Conservation (phyloP, 148 eudicot species). For the Vaccinium vitisidaea region DNA sequence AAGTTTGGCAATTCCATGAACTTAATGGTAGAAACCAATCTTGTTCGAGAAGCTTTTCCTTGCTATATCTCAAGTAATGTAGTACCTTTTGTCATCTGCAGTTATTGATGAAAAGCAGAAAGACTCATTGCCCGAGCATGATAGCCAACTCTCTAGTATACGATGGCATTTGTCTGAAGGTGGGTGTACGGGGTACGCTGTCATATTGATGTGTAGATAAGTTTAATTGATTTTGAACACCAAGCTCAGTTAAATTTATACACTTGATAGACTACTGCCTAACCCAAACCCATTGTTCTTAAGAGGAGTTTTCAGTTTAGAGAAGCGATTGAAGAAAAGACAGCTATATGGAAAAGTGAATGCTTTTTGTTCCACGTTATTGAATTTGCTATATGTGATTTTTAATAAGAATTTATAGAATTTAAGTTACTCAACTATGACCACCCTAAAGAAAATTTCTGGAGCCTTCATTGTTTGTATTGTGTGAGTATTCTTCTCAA, state of each 20-base stretch:
- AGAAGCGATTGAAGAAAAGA: too few relatives aligned
- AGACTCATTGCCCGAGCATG: conserved; percentile 75
- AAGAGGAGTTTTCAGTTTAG: too few relatives aligned
- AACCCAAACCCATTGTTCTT: too few relatives aligned
- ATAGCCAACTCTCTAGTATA: conserved; percentile 66
- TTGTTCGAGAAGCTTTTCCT: conserved; percentile 6
- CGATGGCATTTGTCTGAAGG: conserved; percentile 96
- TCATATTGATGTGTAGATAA: not conserved
- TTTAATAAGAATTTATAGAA: too few relatives aligned
- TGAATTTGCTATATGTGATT: too few relatives aligned
- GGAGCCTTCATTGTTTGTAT: not conserved
- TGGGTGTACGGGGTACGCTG: conserved; percentile 15
- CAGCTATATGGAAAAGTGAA: too few relatives aligned
- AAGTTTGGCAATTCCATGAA: not conserved
- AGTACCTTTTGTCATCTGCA: conserved; percentile 38
- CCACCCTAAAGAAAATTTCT: too few relatives aligned
- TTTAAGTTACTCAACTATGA: too few relatives aligned
- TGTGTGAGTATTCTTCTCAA: not conserved
- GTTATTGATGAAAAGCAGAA: conserved; percentile 79
- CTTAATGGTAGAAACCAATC: too few relatives aligned
- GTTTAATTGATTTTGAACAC: not conserved
- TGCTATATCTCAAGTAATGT: conserved; percentile 22
- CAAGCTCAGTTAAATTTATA: too few relatives aligned
- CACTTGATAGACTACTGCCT: too few relatives aligned
- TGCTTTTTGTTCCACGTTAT: too few relatives aligned